A percentile compares a stretch with the other conserved stretches of the same genome.
phyloP scores from a whole-genome alignment of 2,329 filamentous ascomycete species.

The Ophiostoma piceae region DNA sequence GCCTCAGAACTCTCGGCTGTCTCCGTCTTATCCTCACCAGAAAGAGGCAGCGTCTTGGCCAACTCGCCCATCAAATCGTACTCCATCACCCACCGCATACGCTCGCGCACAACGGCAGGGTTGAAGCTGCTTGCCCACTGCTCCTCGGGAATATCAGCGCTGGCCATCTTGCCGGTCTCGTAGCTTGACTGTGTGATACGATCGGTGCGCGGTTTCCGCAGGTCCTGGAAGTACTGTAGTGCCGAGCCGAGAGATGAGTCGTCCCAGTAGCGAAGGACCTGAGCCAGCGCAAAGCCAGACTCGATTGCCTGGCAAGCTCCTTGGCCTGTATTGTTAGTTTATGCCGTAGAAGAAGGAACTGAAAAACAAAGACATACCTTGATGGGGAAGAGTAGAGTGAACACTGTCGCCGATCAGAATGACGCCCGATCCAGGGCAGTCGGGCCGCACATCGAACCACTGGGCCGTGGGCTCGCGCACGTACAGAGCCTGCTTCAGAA shows the following conservation, averaged over 20 bases:
- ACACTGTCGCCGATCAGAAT: slow-evolving; percentile 53
- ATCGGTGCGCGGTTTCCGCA: slow-evolving; percentile 26
- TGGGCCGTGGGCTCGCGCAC: slow-evolving; percentile 40
- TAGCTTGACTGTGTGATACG: slow-evolving; percentile 25
- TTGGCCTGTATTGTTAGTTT: slow-evolving; percentile 31
- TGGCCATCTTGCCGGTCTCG: slow-evolving; percentile 27
- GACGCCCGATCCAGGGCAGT: slow-evolving; percentile 47
- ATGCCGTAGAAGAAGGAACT: neutral
- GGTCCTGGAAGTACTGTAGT: slow-evolving; percentile 25
- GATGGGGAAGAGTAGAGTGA: slow-evolving; percentile 51
- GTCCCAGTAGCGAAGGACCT: slow-evolving; percentile 29
- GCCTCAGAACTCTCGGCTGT: neutral
- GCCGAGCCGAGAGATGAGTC: slow-evolving; percentile 20
- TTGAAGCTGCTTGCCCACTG: slow-evolving; percentile 23
- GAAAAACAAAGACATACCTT: slow-evolving; percentile 29
- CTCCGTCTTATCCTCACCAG: neutral
- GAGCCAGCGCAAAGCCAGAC: slow-evolving; percentile 34
- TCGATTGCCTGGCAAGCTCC: slow-evolving; percentile 43
- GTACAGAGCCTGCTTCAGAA: slow-evolving; percentile 31
- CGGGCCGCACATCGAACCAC: slow-evolving; percentile 36
- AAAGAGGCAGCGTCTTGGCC: slow-evolving; percentile 20
- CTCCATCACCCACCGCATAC: slow-evolving; percentile 27
- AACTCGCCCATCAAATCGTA: slow-evolving; percentile 25
- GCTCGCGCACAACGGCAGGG: slow-evolving; percentile 22
- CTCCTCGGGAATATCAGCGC: slow-evolving; percentile 26